Conservation (phyloP, 352 stramenopile species). For the Phytophthora capsici region DNA sequence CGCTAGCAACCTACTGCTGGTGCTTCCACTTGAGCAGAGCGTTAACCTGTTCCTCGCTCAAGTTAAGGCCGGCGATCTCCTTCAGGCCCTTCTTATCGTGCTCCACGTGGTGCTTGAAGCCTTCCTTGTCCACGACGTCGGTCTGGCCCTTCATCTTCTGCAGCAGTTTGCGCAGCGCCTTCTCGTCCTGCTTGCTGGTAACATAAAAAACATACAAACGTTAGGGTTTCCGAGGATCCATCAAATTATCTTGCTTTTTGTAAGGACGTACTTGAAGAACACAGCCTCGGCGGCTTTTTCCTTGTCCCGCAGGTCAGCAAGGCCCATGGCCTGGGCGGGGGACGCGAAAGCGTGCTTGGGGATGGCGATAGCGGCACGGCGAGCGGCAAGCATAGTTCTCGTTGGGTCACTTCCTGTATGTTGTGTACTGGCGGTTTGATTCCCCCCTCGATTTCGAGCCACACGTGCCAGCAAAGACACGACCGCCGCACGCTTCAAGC, state of each 20-base stretch:
- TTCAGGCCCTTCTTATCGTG: slow-evolving; percentile 81
- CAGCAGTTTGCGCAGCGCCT: slow-evolving; percentile 84
- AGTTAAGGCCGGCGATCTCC: slow-evolving; percentile 65
- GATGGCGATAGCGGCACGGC: slow-evolving; percentile 53
- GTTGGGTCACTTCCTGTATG: slow-evolving; percentile 7
- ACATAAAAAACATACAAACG: not conserved
- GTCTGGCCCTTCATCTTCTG: slow-evolving; percentile 89
- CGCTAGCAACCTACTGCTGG: slow-evolving; percentile 68
- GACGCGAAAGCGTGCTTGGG: slow-evolving; percentile 59
- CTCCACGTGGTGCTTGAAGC: slow-evolving; percentile 74
- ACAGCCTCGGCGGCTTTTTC: slow-evolving; percentile 76
- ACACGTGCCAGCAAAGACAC: slow-evolving; percentile 25
- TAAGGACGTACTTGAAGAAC: slow-evolving; percentile 84
- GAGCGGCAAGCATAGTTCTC: slow-evolving; percentile 66
- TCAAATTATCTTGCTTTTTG: slow-evolving; percentile 12
- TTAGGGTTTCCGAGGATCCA: slow-evolving; percentile 1
- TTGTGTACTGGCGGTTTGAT: slow-evolving; percentile 28
- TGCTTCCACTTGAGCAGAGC: slow-evolving; percentile 92
- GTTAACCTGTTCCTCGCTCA: slow-evolving; percentile 72
- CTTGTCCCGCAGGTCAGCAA: slow-evolving; percentile 67
- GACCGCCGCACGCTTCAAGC: slow-evolving; percentile 27
- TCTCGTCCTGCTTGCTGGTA: slow-evolving; percentile 87
- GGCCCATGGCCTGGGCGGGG: slow-evolving; percentile 54
- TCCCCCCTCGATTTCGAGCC: slow-evolving; percentile 21
- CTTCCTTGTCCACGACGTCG: slow-evolving; percentile 64